Evolutionary conservation across 176 grass and related monocot genomes (phyloP).

Genomic region (Eremochloa ophiuroides): DNA sequence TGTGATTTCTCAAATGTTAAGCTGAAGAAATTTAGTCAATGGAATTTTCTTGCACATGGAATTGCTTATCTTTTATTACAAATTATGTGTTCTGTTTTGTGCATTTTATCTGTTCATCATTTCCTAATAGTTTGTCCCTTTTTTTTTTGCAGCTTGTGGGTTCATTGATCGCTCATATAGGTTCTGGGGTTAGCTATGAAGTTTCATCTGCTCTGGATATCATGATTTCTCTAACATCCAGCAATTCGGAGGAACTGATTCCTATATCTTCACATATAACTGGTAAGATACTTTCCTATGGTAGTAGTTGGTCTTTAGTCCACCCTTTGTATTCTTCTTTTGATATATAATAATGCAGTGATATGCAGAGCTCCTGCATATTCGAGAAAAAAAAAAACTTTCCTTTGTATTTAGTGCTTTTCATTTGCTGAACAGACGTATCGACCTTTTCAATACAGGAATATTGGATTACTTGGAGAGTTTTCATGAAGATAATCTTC

Average conservation of each 20-base stretch:
- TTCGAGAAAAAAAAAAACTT: not conserved
- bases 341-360: not conserved
- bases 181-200: constrained; percentile 77
- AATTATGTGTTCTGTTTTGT: constrained; percentile 10
- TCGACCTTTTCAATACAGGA: constrained; percentile 41
- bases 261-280: constrained; percentile 85
- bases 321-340: not conserved
- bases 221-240: constrained; percentile 68
- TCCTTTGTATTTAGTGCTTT: constrained; percentile 8
- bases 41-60: constrained; percentile 12
- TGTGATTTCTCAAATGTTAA: not conserved
- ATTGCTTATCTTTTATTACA: not conserved
- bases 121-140: constrained; percentile 19
- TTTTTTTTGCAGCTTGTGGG: constrained; percentile 59
- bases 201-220: constrained; percentile 79
- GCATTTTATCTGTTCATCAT: not conserved
- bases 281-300: constrained; percentile 43
- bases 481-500: constrained; percentile 76
- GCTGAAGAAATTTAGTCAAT: not conserved
- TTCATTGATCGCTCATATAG: constrained; percentile 83
- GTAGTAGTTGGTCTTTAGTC: not conserved
- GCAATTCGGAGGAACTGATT: constrained; percentile 60
- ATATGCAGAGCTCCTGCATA: not conserved
- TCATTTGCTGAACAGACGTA: constrained; percentile 27
- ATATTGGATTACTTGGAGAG: constrained; percentile 91